Evolutionary conservation across 495 filamentous ascomycete species (phyloP), one percentile per base, ranked within the genome.

Genomic region (Penicillium cinerascens): DNA sequence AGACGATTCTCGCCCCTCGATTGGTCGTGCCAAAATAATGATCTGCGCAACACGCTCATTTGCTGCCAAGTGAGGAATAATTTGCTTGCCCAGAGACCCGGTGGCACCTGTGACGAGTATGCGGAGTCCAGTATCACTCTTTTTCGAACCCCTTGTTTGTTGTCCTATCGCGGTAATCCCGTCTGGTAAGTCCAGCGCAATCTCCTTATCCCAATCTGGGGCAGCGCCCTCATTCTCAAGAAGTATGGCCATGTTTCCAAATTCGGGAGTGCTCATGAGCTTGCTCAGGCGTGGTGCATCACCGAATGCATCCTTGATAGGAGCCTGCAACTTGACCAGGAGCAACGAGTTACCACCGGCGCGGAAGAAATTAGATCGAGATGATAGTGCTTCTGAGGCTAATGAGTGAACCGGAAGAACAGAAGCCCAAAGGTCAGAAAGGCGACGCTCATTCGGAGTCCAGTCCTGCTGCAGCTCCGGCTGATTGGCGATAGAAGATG

Each of bases 261-360:
- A 58, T 2, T 65, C 64, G 35, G 41, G 57, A 3, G 52, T 46
- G 16, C 51, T 44, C 15, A 69, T 46, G 6, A 72, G 55, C 4
- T 72, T 47, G 9, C 49, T 25, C 10, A 73, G 25, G 1, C 42
- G 40, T 0, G 64, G 7, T 0, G 21, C 58, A 0, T 56, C 54
- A 18, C 58, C 48, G 50, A 69, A 63, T 9, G 25, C 18, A 4
- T 46, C 15, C 7, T 52, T 53, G 13, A 74, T 60, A 1, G 20
- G 37, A 9, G 47, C 15, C 35, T 61, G 65, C 3, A 71, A 56
- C 6, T 51, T 37, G 9, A 72, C 39, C 16, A 68, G 17, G 7
- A 68, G 56, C 4, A 74, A 43, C 20, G 67, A 71, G 53, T 65
- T 69, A 8, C 71, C 71, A 7, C 71, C 71, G 22, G 64, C 38